Conservation (phyloP, 2,329 filamentous ascomycete genomes). For the Blastomyces parvus region DNA sequence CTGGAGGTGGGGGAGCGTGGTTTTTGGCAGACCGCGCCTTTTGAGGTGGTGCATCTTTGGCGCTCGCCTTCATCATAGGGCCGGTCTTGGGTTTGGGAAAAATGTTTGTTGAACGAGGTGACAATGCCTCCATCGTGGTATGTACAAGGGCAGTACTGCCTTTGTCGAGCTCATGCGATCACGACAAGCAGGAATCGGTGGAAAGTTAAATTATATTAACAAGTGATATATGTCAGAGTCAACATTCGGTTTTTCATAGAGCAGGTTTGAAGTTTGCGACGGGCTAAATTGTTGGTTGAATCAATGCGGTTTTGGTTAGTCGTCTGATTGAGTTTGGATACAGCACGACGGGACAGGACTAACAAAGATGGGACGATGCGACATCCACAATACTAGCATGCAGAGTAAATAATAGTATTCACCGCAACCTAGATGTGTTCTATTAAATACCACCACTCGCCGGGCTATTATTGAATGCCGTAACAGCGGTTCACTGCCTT, state of each 20-base stretch:
- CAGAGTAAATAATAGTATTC: background rate
- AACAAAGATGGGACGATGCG: background rate
- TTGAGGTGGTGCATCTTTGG: conserved; percentile 22
- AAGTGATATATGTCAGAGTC: background rate
- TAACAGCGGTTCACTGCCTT: background rate
- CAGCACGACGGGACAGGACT: background rate
- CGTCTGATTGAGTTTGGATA: background rate
- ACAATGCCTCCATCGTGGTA: conserved; percentile 32
- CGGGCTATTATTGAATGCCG: background rate
- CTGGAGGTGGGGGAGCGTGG: conserved; percentile 39
- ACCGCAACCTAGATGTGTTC: background rate
- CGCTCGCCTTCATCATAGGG: conserved; percentile 27
- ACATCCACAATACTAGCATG: conserved; percentile 1
- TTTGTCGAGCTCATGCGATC: conserved; percentile 2
- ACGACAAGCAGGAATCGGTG: background rate
- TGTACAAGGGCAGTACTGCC: background rate
- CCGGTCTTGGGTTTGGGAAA: conserved; percentile 34
- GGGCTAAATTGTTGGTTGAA: background rate
- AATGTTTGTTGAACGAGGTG: conserved; percentile 41
- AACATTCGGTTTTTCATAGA: background rate
- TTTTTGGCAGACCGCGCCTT: conserved; percentile 32
- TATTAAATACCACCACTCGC: background rate
- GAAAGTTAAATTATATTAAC: background rate
- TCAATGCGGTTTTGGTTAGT: background rate
- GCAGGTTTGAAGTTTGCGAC: background rate